Conservation (phyloP, 768 basidiomycete genomes). For the Lyophyllum atratum region DNA sequence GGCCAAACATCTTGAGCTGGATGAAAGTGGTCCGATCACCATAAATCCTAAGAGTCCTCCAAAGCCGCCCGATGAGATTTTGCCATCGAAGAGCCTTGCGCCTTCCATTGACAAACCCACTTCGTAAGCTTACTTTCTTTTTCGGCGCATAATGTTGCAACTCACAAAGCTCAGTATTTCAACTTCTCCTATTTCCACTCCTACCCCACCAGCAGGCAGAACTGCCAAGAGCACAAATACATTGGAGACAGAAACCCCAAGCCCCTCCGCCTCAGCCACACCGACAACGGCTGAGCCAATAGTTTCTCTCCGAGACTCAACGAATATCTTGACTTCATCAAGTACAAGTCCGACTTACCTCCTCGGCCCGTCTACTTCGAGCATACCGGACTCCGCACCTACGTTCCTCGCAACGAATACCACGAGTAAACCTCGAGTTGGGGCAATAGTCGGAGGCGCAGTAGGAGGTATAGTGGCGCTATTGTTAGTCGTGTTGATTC, state of each 20-base stretch:
- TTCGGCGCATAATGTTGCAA: not conserved
- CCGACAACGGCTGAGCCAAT: not conserved
- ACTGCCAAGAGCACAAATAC: not conserved
- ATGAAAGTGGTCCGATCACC: not conserved
- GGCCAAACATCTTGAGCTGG: too few species aligned
- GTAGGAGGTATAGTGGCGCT: constrained; percentile 1
- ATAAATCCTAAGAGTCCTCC: not conserved
- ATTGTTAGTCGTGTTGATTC: not conserved
- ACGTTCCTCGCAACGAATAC: not conserved
- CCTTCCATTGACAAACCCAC: not conserved
- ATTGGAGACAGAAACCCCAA: not conserved
- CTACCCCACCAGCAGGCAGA: not conserved
- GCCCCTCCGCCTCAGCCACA: not conserved
- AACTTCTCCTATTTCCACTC: not conserved
- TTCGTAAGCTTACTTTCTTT: not conserved
- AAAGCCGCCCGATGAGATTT: too few species aligned
- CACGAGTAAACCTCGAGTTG: not conserved
- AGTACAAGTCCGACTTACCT: not conserved
- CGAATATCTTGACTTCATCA: not conserved
- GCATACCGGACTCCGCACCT: not conserved
- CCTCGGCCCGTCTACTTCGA: not conserved
- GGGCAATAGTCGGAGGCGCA: constrained; percentile 9
- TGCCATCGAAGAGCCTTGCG: not conserved
- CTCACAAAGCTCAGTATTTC: not conserved
- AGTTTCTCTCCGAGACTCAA: not conserved